Percentiles rank a stretch among this genome's conserved stretches.
Evolutionary conservation across 805 yeast species (phyloP).

Genomic region (Debaryomyces hansenii): DNA sequence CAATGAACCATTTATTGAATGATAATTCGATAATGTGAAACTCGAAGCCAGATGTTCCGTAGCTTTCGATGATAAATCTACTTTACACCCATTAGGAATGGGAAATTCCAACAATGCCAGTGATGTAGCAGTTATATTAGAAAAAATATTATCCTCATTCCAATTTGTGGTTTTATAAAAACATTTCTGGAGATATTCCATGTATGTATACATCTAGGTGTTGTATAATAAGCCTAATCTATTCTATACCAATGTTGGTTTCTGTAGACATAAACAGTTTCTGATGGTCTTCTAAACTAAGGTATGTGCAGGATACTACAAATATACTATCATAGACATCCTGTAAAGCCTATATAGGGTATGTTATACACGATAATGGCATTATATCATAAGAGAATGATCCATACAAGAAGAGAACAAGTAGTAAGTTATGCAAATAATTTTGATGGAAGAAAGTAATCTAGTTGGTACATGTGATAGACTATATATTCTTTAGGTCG

Average conservation of each 20-base stretch:
- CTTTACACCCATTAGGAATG: slow-evolving; percentile 63
- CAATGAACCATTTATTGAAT: slow-evolving; percentile 73
- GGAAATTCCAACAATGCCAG: slow-evolving; percentile 68
- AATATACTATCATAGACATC: no score
- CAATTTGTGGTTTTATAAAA: slow-evolving; percentile 72
- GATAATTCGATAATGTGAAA: slow-evolving; percentile 63
- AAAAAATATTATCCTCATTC: slow-evolving; percentile 77
- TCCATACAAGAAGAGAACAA: no score
- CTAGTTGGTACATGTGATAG: not conserved
- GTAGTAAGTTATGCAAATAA: no score
- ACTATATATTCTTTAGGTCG: slow-evolving; percentile 25
- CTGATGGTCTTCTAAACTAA: not conserved
- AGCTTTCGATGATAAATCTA: slow-evolving; percentile 70
- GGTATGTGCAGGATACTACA: slow-evolving; percentile 3
- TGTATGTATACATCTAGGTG: slow-evolving; percentile 65
- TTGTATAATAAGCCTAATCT: not conserved
- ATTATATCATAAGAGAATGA: no score
- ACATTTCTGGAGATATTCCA: slow-evolving; percentile 80
- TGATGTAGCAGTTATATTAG: slow-evolving; percentile 72
- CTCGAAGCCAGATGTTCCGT: slow-evolving; percentile 71
- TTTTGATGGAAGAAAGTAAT: no score
- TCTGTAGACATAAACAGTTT: not conserved
- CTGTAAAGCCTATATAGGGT: not conserved
- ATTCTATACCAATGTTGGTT: no score
- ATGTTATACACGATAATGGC: no score